Evolutionary conservation across 176 grass and related monocot species (phyloP).

Genomic region (Metroxylon sagu): DNA sequence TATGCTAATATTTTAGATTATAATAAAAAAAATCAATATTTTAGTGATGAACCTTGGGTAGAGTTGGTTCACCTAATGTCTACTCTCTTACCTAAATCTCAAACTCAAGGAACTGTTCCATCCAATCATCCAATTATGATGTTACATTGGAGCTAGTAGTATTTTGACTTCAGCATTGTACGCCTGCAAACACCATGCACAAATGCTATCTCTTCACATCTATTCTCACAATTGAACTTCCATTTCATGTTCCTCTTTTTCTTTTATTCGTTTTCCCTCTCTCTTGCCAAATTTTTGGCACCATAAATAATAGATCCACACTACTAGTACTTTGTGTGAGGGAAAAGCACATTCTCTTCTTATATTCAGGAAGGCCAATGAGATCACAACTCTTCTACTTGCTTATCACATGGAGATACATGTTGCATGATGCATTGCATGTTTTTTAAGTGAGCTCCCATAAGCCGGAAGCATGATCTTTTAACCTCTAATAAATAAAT

Average conservation of each 20-base stretch:
- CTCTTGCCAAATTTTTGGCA: background rate
- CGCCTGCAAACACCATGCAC: background rate
- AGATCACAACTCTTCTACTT: background rate
- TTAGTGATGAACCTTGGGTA: background rate
- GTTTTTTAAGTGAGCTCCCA: conserved; percentile 2
- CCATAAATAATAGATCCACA: no score
- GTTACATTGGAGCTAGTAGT: conserved; percentile 34
- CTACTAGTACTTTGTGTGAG: no score
- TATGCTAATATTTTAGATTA: no score
- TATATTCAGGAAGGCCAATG: no score
- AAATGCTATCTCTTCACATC: no score
- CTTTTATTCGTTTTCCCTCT: background rate
- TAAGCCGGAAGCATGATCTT: conserved; percentile 35
- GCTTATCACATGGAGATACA: background rate
- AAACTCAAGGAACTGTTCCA: conserved; percentile 16
- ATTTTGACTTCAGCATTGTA: conserved; percentile 11
- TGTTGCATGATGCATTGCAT: background rate
- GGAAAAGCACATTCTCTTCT: no score
- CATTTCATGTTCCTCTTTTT: no score
- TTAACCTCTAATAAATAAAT: conserved; percentile 2
- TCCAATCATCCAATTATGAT: conserved; percentile 37
- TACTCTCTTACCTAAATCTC: conserved; percentile 33
- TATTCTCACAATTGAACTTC: no score
- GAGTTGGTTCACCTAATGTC: conserved; percentile 52
- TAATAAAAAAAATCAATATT: no score